Evolutionary conservation across 2,329 filamentous ascomycete genomes (phyloP), one percentile per base, ranked within the genome.

Genomic region (Pseudogymnoascus sp.): DNA sequence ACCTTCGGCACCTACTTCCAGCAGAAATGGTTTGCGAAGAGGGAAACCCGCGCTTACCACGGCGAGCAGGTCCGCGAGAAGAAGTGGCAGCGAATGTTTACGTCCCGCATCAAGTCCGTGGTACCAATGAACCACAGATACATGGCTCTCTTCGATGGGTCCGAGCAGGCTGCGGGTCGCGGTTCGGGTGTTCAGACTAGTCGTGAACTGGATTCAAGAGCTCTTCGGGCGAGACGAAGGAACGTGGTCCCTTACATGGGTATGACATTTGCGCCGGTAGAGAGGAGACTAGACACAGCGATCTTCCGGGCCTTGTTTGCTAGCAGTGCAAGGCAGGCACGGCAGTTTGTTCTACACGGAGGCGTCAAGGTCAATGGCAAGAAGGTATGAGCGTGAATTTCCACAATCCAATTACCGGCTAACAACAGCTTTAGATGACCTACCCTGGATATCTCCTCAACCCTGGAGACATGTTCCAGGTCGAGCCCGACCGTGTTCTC

Each of bases 391-490:
- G 5, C 11, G 3, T 39, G 8, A 13, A 15, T 9, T 39, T 13
- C 33, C 4, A 15, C 62, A 50, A 60, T 11, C 3, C 36, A 58
- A 58, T 58, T 44, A 26, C 36, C 31, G 60, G 62, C 62, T 62
- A 64, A 66, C 61, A 60, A 7, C 29, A 29, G 29, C 39, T 61
- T n/a, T 68, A 96, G 93, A 96, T 97, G 89, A 81, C 83, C 65
- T 90, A 94, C 71, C 92, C 94, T 7, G 89, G 91, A 61, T 99
- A 99, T 74, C 86, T 92, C 66, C 83, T 99, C 39, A 99, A 99
- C 74, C 95, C 94, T 2, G 94, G 94, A 68, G 94, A 99, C 74
- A 90, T 99, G 85, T 99, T 99, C 81, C 91, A 96, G 73, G 93
- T 99, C 69, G 89, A 97, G 17, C 82, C 89, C 36, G 90, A 96